A percentile compares a stretch with the other conserved stretches of the same genome.
These are phyloP conservation scores for Gastrolobium bilobum DNA, from an alignment of 306 rosid species.

Conservation along the genomic window DNA sequence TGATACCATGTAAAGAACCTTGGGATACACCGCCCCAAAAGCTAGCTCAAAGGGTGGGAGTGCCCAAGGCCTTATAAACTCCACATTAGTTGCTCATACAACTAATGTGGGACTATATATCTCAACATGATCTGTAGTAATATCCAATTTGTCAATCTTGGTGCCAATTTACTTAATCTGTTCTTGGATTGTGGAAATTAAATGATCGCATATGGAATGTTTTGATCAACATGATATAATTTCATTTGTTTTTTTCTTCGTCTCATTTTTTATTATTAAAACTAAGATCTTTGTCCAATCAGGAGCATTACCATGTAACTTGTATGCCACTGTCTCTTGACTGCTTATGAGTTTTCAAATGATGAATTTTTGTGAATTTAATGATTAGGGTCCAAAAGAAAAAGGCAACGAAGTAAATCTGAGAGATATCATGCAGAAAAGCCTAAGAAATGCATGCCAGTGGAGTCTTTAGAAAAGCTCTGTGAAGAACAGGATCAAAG, in stretches of 20 bases:
- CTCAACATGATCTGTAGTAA: no score
- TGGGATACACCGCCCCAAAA: no score
- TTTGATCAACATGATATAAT: conserved; percentile 17
- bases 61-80: no score
- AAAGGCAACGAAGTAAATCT: conserved; percentile 40
- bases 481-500: conserved; percentile 39
- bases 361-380: conserved; percentile 35
- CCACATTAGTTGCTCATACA: no score
- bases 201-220: background rate
- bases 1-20: no score
- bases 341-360: conserved; percentile 26
- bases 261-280: background rate
- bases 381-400: conserved; percentile 53
- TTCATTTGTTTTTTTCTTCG: background rate
- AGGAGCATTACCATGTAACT: background rate
- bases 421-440: conserved; percentile 27
- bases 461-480: conserved; percentile 11
- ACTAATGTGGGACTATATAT: no score
- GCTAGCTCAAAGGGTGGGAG: no score
- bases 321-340: conserved; percentile 20
- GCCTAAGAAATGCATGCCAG: conserved; percentile 32
- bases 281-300: background rate
- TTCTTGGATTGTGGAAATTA: conserved; percentile 16
- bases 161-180: background rate
- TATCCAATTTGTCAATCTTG: background rate